Evolutionary conservation across 2,329 filamentous ascomycete species (phyloP), one percentile per base, ranked within the genome.

Genomic region (Pseudogymnoascus pannorum): DNA sequence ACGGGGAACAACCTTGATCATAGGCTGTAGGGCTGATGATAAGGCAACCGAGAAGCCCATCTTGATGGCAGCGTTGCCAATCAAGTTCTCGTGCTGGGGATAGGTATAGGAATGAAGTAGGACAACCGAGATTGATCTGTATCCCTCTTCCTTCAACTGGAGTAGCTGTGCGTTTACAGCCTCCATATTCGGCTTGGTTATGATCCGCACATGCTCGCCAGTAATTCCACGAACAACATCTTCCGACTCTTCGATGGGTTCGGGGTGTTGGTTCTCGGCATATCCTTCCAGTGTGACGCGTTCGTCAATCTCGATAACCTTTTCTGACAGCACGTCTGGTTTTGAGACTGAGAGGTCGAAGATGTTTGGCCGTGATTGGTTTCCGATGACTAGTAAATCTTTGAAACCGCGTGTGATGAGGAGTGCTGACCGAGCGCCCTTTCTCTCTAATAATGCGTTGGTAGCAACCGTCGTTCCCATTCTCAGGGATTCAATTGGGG

Each of bases 391-490:
- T n/a, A 89, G 76, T 64, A 87, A 86, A 69, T 91, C 87, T 64
- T 83, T 86, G 74, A 91, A 89, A 0, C 87, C 87, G 66, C 86
- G 87, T 0, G 86, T 90, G 1, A 88, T 85, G 4, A 89, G 77
- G 70, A 91, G 81, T 1, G 86, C 88, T 67, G 87, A 87, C 60
- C 78, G 80, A 70, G 89, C 87, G 14, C 88, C 88, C 69, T 91
- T 91, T 20, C 86, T 75, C 68, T 90, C 87, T 1, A 91, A 75
- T n/a, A 91, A 73, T 0, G 88, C 87, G 73, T 91, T 91, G 0
- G 87, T 91, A 1, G 87, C 87, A 5, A 91, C 86, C 0, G 87
- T 91, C 1, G 88, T 91, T 12, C 88, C 88, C 81, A 91, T 90
- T 7, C 87, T 81, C 69, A 89, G 89, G 60, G 83, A 87, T 69